Conservation (phyloP, 371 early-diverging fungal species). For the Rhizopus arrhizus region DNA sequence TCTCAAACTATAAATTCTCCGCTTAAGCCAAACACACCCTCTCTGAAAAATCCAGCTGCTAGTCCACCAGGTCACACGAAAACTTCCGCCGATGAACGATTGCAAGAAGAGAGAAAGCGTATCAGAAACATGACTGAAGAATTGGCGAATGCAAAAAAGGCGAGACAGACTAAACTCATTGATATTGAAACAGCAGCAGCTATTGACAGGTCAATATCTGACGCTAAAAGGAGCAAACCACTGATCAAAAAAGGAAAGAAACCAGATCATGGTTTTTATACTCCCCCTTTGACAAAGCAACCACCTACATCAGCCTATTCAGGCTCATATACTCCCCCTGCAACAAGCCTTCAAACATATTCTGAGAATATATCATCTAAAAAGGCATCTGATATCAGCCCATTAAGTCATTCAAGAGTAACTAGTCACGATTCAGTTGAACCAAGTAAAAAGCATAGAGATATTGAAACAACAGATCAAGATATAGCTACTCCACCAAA, state of each 20-base stretch:
- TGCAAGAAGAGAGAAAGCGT: not conserved
- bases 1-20: no score
- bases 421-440: not conserved
- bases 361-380: not conserved
- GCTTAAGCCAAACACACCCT: no score
- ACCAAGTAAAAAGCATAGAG: not conserved
- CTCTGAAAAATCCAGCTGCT: no score
- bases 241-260: not conserved
- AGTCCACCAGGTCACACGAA: not conserved
- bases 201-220: conserved; percentile 1
- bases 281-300: not conserved
- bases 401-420: not conserved
- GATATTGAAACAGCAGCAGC: conserved; percentile 6
- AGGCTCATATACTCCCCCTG: not conserved
- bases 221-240: conserved; percentile 1
- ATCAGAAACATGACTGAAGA: conserved; percentile 1
- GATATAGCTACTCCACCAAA: not conserved
- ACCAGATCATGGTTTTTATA: not conserved
- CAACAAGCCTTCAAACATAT: no score
- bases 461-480: not conserved
- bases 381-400: not conserved
- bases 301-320: not conserved
- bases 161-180: conserved; percentile 1
- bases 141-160: not conserved
- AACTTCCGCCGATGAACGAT: not conserved